A percentile compares a stretch with the other conserved stretches of the same genome.
Conservation (phyloP, 345 rosid species). For the Clarkia xantiana region DNA sequence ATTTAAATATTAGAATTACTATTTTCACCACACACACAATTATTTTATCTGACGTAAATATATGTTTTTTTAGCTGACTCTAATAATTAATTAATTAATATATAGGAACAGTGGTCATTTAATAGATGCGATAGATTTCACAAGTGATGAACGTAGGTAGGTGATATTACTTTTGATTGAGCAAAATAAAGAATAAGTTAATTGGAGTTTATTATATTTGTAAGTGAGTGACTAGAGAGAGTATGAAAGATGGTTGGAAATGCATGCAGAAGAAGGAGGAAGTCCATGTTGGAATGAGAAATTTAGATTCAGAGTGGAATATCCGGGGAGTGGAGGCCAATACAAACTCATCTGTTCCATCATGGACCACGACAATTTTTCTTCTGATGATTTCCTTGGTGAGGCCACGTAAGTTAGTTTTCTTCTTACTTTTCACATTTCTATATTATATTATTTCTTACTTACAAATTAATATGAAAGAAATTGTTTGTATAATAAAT, state of each 20-base stretch:
- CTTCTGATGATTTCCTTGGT: constrained; percentile 59
- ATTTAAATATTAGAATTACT: too few relatives aligned
- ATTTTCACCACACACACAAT: too few relatives aligned
- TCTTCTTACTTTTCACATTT: not conserved
- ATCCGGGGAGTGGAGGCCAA: constrained; percentile 46
- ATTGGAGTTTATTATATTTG: too few relatives aligned
- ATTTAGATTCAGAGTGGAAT: constrained; percentile 53
- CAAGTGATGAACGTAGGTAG: too few relatives aligned
- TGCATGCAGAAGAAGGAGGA: constrained; percentile 28
- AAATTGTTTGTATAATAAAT: too few relatives aligned
- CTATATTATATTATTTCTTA: not conserved
- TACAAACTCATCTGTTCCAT: constrained; percentile 51
- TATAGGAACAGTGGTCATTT: too few relatives aligned
- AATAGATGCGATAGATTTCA: too few relatives aligned
- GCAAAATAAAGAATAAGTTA: too few relatives aligned
- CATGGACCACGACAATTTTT: constrained; percentile 82
- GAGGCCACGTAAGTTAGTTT: constrained; percentile 40
- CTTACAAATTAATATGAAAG: not conserved
- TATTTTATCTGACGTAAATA: too few relatives aligned
- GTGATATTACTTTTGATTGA: too few relatives aligned
- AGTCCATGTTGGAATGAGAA: constrained; percentile 66
- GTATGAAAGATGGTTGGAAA: not conserved
- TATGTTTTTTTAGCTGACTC: too few relatives aligned
- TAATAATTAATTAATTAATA: too few relatives aligned
- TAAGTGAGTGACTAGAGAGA: not conserved